These are phyloP conservation scores for Eudorina sp. DNA, from an alignment of 139 green algal species.

Conservation along the genomic window DNA sequence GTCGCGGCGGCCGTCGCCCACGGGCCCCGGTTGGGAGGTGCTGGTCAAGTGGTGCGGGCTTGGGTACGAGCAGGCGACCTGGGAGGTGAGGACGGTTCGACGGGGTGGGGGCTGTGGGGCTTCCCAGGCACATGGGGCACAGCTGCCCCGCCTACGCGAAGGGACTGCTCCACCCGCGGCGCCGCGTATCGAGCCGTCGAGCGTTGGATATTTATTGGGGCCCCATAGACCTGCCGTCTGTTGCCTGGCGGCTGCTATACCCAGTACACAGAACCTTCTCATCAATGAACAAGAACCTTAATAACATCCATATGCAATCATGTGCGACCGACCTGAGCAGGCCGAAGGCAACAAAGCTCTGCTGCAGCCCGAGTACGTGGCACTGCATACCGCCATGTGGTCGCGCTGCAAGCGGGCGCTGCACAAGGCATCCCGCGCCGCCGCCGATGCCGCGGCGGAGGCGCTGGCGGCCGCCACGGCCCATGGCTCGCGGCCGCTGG, in stretches of 20 bases:
- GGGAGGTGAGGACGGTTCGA: constrained; percentile 83
- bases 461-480: constrained; percentile 15
- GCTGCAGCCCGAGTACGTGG: constrained; percentile 64
- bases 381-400: constrained; percentile 82
- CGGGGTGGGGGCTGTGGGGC: too few relatives aligned
- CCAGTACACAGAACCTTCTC: too few relatives aligned
- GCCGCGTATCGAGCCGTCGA: too few relatives aligned
- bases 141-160: too few relatives aligned
- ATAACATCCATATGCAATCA: background rate
- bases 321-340: background rate
- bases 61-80: constrained; percentile 88
- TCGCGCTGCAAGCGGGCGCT: constrained; percentile 71
- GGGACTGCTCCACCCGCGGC: too few relatives aligned
- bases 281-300: background rate
- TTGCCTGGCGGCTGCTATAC: too few relatives aligned
- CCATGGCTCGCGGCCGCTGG: background rate
- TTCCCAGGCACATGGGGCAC: too few relatives aligned
- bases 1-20: constrained; percentile 73
- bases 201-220: too few relatives aligned
- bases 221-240: background rate
- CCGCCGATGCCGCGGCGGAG: constrained; percentile 41
- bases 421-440: constrained; percentile 36
- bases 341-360: constrained; percentile 66
- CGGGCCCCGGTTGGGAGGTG: constrained; percentile 90
- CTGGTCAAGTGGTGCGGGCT: constrained; percentile 88